Evolutionary conservation across 495 filamentous ascomycete species (phyloP).

Genomic region (Opeltia flavorubescens): DNA sequence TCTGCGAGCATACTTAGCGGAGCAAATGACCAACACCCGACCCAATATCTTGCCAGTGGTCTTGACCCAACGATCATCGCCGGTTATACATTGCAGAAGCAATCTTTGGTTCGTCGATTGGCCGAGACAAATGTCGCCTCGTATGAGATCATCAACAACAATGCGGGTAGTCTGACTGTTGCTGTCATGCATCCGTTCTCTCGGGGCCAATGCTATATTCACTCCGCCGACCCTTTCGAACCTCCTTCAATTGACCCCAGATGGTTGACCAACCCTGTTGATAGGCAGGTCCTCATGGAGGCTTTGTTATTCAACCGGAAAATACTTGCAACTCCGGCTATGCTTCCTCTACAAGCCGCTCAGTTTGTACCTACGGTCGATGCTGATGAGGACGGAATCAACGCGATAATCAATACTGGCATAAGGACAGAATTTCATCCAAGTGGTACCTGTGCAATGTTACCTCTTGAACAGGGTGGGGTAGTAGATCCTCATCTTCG

Average conservation of each 20-base stretch:
- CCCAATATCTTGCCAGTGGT: conserved; percentile 10
- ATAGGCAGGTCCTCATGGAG: conserved; percentile 24
- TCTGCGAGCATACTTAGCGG: conserved; percentile 11
- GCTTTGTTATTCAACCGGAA: conserved; percentile 16
- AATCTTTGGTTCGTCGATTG: conserved; percentile 12
- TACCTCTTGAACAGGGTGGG: conserved; percentile 30
- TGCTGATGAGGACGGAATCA: conserved; percentile 15
- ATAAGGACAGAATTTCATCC: conserved; percentile 33
- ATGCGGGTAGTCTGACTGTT: conserved; percentile 17
- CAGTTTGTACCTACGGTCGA: conserved; percentile 19
- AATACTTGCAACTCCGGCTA: conserved; percentile 18
- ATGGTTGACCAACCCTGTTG: conserved; percentile 23
- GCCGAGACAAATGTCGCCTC: conserved; percentile 13
- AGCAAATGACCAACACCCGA: conserved; percentile 12
- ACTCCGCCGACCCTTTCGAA: conserved; percentile 17
- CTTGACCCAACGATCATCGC: conserved; percentile 15
- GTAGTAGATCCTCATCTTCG: conserved; percentile 34
- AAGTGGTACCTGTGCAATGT: conserved; percentile 36
- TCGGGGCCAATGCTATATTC: conserved; percentile 23
- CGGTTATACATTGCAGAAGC: conserved; percentile 14
- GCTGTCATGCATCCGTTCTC: conserved; percentile 30
- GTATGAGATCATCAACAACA: conserved; percentile 20
- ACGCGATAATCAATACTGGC: conserved; percentile 18
- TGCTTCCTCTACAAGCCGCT: conserved; percentile 16
- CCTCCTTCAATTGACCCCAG: conserved; percentile 21